These are phyloP conservation scores for Aspergillus nanangensis DNA, from an alignment of 495 filamentous ascomycete genomes.

Conservation along the genomic window DNA sequence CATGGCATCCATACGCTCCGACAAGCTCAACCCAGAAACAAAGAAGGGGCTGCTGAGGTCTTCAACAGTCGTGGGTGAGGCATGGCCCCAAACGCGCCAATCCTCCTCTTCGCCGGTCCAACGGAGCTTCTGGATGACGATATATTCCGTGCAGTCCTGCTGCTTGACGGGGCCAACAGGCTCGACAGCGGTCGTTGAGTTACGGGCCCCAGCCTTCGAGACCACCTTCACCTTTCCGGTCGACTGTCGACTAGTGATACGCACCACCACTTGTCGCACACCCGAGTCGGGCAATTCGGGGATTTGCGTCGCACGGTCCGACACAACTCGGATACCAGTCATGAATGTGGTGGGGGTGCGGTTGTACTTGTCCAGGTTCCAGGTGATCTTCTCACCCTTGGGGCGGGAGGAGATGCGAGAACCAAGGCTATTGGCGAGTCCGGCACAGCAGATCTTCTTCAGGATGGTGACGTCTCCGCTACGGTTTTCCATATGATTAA, in stretches of 20 bases:
- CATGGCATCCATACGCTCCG: slow-evolving; percentile 33
- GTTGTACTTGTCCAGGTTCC: slow-evolving; percentile 64
- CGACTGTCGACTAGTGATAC: slow-evolving; percentile 63
- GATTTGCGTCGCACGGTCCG: slow-evolving; percentile 52
- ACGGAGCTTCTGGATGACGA: slow-evolving; percentile 67
- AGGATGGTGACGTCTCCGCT: slow-evolving; percentile 58
- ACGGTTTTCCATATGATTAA: neutral
- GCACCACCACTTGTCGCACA: slow-evolving; percentile 68
- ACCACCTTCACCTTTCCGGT: slow-evolving; percentile 21
- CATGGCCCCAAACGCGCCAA: slow-evolving; percentile 77
- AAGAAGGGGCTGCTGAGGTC: slow-evolving; percentile 35
- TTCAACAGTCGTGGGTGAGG: slow-evolving; percentile 54
- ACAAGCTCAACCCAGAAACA: slow-evolving; percentile 21
- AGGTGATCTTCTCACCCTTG: slow-evolving; percentile 47
- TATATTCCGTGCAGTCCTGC: slow-evolving; percentile 66
- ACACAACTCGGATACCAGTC: slow-evolving; percentile 49
- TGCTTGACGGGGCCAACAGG: slow-evolving; percentile 37
- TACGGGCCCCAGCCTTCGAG: neutral
- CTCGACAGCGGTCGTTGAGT: neutral
- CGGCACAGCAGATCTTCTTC: slow-evolving; percentile 53
- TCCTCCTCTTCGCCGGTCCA: slow-evolving; percentile 51
- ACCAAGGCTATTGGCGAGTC: slow-evolving; percentile 53
- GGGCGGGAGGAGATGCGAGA: slow-evolving; percentile 53
- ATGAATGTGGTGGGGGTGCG: slow-evolving; percentile 42
- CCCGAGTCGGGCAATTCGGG: slow-evolving; percentile 41